These are phyloP conservation scores for Cercospora beticola DNA, from an alignment of 2,329 filamentous ascomycete species.

Conservation along the genomic window DNA sequence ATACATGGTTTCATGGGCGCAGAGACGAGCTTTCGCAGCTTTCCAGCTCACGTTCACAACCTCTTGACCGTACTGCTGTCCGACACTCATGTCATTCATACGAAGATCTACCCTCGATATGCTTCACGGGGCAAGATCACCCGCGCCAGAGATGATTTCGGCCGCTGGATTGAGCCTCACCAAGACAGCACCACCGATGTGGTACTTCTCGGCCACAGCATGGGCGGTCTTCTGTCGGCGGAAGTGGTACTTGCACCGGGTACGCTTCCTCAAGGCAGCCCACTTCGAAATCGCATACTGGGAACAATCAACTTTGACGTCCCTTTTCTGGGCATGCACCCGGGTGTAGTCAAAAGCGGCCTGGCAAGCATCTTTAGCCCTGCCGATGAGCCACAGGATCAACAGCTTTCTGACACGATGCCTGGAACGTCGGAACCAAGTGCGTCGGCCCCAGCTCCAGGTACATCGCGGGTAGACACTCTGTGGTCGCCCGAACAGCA, in stretches of 20 bases:
- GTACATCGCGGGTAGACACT: slow-evolving; percentile 25
- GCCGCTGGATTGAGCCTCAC: slow-evolving; percentile 75
- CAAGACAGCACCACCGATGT: slow-evolving; percentile 73
- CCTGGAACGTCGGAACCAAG: background rate
- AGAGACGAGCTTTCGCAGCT: slow-evolving; percentile 81
- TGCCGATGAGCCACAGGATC: slow-evolving; percentile 40
- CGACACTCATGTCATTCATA: slow-evolving; percentile 77
- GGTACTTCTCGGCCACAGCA: slow-evolving; percentile 81
- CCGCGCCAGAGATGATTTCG: slow-evolving; percentile 78
- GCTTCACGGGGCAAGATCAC: slow-evolving; percentile 71
- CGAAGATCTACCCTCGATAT: slow-evolving; percentile 81
- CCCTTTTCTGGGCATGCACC: slow-evolving; percentile 84
- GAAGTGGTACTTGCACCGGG: slow-evolving; percentile 68
- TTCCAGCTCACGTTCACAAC: slow-evolving; percentile 83
- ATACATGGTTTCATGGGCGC: slow-evolving; percentile 90
- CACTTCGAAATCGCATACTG: slow-evolving; percentile 71
- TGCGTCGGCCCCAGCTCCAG: slow-evolving; percentile 3
- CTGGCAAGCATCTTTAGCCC: slow-evolving; percentile 72
- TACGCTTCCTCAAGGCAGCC: slow-evolving; percentile 32
- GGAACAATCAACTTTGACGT: slow-evolving; percentile 82
- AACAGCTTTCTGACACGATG: background rate
- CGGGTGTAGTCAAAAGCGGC: slow-evolving; percentile 79
- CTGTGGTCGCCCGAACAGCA: slow-evolving; percentile 29
- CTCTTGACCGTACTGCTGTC: slow-evolving; percentile 65
- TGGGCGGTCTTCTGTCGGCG: slow-evolving; percentile 80